Conservation (phyloP, 345 rosid genomes). For the Streptanthus diversifolius region DNA sequence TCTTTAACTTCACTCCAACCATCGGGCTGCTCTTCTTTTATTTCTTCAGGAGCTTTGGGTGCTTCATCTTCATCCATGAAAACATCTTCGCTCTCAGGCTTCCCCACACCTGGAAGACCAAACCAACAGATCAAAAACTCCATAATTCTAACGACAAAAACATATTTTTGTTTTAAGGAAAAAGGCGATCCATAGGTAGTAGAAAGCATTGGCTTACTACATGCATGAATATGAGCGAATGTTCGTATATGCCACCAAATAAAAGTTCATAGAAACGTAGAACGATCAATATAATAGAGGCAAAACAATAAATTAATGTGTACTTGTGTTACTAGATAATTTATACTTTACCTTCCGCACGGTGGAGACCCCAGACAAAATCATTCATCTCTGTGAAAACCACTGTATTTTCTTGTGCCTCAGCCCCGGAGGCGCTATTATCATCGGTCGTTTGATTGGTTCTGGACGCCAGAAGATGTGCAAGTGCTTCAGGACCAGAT, state of each 20-base stretch:
- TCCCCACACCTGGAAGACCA: slow-evolving; percentile 54
- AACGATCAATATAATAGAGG: slow-evolving; percentile 2
- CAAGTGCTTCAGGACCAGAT: slow-evolving; percentile 73
- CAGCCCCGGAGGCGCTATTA: slow-evolving; percentile 44
- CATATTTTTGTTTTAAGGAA: not conserved
- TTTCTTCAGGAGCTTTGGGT: slow-evolving; percentile 49
- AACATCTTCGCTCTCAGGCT: slow-evolving; percentile 69
- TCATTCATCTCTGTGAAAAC: slow-evolving; percentile 93
- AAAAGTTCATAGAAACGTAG: not conserved
- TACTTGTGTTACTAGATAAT: not conserved
- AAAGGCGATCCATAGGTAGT: not conserved
- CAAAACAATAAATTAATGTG: not conserved
- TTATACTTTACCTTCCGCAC: slow-evolving; percentile 57
- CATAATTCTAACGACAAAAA: not conserved
- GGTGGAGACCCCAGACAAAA: slow-evolving; percentile 89
- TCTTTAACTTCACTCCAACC: slow-evolving; percentile 66
- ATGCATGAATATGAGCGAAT: not conserved
- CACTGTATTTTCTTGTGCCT: slow-evolving; percentile 70
- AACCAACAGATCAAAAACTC: slow-evolving; percentile 13
- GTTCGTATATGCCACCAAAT: not conserved
- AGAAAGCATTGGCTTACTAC: not conserved
- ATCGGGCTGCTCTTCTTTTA: slow-evolving; percentile 50
- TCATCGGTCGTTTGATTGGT: slow-evolving; percentile 44
- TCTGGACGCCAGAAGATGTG: slow-evolving; percentile 55
- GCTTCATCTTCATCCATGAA: slow-evolving; percentile 92